Evolutionary conservation across 2,329 filamentous ascomycete genomes (phyloP).

Genomic region (Xylaria sp.): DNA sequence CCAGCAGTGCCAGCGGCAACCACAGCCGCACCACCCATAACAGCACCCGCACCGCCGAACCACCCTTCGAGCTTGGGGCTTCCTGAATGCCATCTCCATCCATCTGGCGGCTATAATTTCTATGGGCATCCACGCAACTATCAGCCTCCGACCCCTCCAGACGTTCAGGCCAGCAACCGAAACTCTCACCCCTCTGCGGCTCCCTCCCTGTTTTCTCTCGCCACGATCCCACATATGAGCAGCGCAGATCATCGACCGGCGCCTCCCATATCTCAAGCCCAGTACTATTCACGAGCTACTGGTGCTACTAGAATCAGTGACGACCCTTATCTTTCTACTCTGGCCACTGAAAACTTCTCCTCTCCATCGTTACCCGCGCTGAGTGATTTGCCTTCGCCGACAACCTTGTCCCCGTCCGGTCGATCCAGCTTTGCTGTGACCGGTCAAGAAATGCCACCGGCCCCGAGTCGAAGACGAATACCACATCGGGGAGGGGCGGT

Average conservation of each 20-base stretch:
- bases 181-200: constrained; percentile 3
- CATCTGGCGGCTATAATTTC: constrained; percentile 8
- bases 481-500: constrained; percentile 39
- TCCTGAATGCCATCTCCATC: neutral
- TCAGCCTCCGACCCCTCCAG: constrained; percentile 27
- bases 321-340: constrained; percentile 40
- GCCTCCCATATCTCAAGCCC: constrained; percentile 8
- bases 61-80: neutral
- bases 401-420: constrained; percentile 25
- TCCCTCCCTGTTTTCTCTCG: constrained; percentile 7
- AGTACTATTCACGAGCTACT: neutral
- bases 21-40: neutral
- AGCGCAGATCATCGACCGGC: constrained; percentile 8
- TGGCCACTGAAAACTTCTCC: constrained; percentile 46
- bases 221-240: constrained; percentile 25
- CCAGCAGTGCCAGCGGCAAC: neutral
- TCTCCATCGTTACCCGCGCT: constrained; percentile 48
- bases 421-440: constrained; percentile 38
- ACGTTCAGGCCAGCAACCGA: constrained; percentile 9
- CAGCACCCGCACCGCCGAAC: neutral
- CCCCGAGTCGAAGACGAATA: constrained; percentile 38
- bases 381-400: constrained; percentile 42
- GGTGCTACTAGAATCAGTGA: constrained; percentile 32
- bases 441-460: constrained; percentile 40
- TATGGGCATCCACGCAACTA: constrained; percentile 29